Conservation (phyloP, 495 filamentous ascomycete species). For the Podospora fimiseda region DNA sequence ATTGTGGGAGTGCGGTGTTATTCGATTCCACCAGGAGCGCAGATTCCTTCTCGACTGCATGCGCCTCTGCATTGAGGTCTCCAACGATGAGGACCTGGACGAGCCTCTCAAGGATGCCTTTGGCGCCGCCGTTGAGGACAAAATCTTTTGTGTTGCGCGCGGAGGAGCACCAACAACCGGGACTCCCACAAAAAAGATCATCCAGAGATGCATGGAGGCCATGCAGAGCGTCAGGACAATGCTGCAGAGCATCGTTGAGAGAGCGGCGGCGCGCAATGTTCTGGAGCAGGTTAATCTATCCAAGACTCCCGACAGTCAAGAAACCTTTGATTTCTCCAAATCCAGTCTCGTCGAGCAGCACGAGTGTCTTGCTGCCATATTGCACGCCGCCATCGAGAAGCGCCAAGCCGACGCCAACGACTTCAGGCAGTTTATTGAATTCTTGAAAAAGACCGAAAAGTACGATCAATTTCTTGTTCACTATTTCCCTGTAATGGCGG, state of each 20-base stretch:
- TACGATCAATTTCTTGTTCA: conserved; percentile 67
- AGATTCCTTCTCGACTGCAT: conserved; percentile 75
- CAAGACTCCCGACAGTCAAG: conserved; percentile 60
- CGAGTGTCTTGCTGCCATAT: conserved; percentile 71
- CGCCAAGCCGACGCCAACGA: conserved; percentile 62
- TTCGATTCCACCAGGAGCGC: conserved; percentile 77
- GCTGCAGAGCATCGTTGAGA: conserved; percentile 65
- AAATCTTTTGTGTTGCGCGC: conserved; percentile 29
- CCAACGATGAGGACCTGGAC: conserved; percentile 46
- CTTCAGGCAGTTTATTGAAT: conserved; percentile 60
- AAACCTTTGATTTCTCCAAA: conserved; percentile 68
- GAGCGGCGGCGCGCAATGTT: conserved; percentile 60
- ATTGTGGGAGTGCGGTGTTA: conserved; percentile 63
- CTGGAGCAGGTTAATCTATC: conserved; percentile 53
- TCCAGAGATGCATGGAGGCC: conserved; percentile 60
- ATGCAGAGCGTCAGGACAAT: conserved; percentile 69
- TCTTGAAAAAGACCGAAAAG: conserved; percentile 60
- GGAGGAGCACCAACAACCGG: conserved; percentile 17
- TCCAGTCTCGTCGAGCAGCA: conserved; percentile 74
- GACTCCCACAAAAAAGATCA: conserved; percentile 37
- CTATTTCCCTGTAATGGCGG: conserved; percentile 67
- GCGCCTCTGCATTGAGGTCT: conserved; percentile 62
- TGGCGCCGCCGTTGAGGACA: conserved; percentile 31
- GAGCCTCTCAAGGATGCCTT: conserved; percentile 34
- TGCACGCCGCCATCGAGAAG: conserved; percentile 70